These are phyloP conservation scores for Colletotrichum tanaceti DNA, from an alignment of 2,329 filamentous ascomycete genomes.

Conservation along the genomic window DNA sequence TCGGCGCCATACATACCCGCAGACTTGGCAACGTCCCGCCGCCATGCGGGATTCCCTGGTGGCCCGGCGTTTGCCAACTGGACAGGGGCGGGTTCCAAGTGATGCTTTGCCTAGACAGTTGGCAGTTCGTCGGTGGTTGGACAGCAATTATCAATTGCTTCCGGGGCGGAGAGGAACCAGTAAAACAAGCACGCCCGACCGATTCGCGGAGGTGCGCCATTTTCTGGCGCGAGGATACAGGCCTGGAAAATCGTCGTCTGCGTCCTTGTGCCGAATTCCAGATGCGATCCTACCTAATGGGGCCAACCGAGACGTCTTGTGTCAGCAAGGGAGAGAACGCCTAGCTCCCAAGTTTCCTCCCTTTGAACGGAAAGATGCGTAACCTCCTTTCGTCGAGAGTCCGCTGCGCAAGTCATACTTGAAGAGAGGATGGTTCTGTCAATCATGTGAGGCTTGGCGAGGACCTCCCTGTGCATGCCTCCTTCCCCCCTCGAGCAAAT, in stretches of 20 bases:
- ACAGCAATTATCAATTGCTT: background rate
- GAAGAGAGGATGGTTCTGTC: background rate
- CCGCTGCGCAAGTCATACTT: slow-evolving; percentile 18
- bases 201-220: slow-evolving; percentile 15
- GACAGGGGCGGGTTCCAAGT: too few relatives aligned
- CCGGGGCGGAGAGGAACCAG: background rate
- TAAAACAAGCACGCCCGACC: slow-evolving; percentile 11
- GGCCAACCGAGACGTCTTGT: background rate
- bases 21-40: slow-evolving; percentile 1
- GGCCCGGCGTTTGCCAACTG: too few relatives aligned
- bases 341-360: background rate
- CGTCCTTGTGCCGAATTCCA: background rate
- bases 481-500: slow-evolving; percentile 13
- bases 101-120: background rate
- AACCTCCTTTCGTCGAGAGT: background rate
- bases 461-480: slow-evolving; percentile 35
- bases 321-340: background rate
- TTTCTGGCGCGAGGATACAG: background rate
- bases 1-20: background rate
- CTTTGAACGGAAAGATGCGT: background rate
- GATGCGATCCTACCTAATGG: background rate
- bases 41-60: background rate
- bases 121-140: background rate
- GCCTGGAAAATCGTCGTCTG: background rate
- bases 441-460: slow-evolving; percentile 10